Percentiles rank a stretch among this genome's conserved stretches.
Conservation (phyloP, 2,329 filamentous ascomycete species). For the Monascus ruber region DNA sequence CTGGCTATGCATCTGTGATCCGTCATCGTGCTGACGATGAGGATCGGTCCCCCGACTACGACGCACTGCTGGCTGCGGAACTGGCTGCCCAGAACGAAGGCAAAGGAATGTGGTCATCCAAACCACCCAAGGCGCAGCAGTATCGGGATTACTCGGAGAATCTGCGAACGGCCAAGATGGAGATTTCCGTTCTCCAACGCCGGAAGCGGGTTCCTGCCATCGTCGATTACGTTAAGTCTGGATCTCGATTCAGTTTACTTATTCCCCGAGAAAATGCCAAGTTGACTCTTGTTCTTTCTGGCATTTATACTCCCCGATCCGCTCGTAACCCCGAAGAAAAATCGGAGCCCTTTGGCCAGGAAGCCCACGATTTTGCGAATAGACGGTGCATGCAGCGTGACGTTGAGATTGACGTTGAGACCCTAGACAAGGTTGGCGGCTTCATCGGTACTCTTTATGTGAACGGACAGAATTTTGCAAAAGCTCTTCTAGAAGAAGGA, state of each 20-base stretch:
- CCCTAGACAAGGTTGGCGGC: conserved; percentile 89
- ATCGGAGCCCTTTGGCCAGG: conserved; percentile 87
- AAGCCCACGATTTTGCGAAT: conserved; percentile 85
- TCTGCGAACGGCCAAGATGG: conserved; percentile 89
- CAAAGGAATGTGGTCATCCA: conserved; percentile 92
- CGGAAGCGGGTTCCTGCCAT: conserved; percentile 88
- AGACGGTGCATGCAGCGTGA: conserved; percentile 85
- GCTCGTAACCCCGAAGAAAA: conserved; percentile 69
- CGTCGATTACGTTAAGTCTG: conserved; percentile 97
- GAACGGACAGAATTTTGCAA: conserved; percentile 91
- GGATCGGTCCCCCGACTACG: conserved; percentile 87
- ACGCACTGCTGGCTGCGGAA: conserved; percentile 42
- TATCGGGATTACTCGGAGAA: conserved; percentile 87
- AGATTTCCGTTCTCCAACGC: conserved; percentile 73
- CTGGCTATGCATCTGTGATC: conserved; percentile 86
- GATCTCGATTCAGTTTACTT: conserved; percentile 82
- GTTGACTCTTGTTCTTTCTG: conserved; percentile 85
- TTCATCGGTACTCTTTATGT: conserved; percentile 94
- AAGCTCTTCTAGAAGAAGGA: conserved; percentile 85
- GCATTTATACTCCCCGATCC: conserved; percentile 80
- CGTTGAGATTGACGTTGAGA: conserved; percentile 89
- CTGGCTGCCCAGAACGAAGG: conserved; percentile 64
- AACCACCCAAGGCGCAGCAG: conserved; percentile 69
- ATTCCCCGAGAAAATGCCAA: conserved; percentile 89
- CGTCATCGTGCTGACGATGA: conserved; percentile 90